Percentiles rank a stretch among this genome's conserved stretches.
phyloP scores from a whole-genome alignment of 495 filamentous ascomycete genomes.

The Penicillium flavigenum region DNA sequence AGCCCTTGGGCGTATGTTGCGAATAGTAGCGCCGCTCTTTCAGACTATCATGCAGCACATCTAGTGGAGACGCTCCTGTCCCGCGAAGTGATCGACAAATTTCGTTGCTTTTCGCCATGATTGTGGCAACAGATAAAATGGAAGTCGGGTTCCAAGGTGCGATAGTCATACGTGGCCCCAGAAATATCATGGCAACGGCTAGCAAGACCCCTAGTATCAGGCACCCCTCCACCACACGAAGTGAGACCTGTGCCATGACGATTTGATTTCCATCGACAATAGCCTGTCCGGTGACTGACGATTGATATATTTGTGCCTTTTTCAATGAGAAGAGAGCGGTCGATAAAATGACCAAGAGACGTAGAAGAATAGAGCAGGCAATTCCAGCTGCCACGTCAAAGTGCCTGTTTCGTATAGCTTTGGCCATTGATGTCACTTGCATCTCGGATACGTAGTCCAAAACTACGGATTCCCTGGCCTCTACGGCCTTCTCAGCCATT shows the following conservation, averaged over 20 bases:
- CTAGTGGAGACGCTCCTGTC: not conserved
- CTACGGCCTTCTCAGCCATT: not conserved
- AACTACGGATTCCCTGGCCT: not conserved
- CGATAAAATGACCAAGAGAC: not conserved
- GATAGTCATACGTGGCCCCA: not conserved
- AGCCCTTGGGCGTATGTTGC: not conserved
- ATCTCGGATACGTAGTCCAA: not conserved
- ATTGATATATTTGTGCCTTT: no score
- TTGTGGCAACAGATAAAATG: not conserved
- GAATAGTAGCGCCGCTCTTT: not conserved
- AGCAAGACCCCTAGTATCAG: not conserved
- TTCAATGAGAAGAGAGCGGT: not conserved
- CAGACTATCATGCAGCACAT: not conserved
- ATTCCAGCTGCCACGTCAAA: not conserved
- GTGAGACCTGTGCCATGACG: not conserved
- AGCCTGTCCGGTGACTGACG: no score
- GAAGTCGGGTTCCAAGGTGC: not conserved
- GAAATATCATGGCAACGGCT: not conserved
- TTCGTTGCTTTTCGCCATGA: not conserved
- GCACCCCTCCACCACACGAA: not conserved
- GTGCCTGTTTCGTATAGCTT: not conserved
- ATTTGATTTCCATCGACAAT: not conserved
- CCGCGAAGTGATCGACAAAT: not conserved
- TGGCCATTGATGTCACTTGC: not conserved
- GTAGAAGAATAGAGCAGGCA: not conserved